Evolutionary conservation across 768 basidiomycete species (phyloP).

Genomic region (Naganishia kalamii): DNA sequence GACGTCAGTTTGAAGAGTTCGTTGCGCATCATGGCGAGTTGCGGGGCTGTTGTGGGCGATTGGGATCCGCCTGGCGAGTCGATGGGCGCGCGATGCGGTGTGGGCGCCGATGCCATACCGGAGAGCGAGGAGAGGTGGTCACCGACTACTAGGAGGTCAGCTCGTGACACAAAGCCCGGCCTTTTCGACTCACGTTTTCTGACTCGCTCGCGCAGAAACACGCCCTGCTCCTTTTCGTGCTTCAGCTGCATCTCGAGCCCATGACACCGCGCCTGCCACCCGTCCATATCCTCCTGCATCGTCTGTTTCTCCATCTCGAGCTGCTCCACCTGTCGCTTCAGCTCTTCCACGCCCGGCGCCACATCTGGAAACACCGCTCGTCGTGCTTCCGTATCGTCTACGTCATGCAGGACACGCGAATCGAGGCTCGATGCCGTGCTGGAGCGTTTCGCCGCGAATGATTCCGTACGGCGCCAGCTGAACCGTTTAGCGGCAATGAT

Average conservation of each 20-base stretch:
- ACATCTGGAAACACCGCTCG: too few species aligned
- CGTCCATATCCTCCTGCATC: slow-evolving; percentile 77
- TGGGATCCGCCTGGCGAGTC: neutral
- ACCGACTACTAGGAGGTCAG: neutral
- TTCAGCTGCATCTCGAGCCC: slow-evolving; percentile 67
- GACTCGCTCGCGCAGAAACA: slow-evolving; percentile 66
- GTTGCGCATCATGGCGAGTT: slow-evolving; percentile 14
- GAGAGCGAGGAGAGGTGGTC: slow-evolving; percentile 9
- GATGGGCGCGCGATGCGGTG: neutral
- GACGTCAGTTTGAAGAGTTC: slow-evolving; percentile 12
- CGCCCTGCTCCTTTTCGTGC: slow-evolving; percentile 67
- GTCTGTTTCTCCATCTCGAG: slow-evolving; percentile 78
- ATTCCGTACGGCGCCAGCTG: neutral
- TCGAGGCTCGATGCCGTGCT: neutral
- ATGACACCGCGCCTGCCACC: slow-evolving; percentile 70
- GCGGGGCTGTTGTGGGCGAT: neutral
- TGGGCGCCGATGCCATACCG: neutral
- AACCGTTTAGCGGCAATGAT: neutral
- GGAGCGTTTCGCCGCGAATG: neutral
- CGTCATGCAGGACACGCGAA: slow-evolving; percentile 2
- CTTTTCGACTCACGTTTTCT: slow-evolving; percentile 39
- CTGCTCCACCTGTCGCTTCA: neutral
- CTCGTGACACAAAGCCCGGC: neutral
- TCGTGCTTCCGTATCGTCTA: too few species aligned
- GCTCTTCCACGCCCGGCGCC: too few species aligned